A percentile compares a stretch with the other conserved stretches of the same genome.
Evolutionary conservation across 177 flowering plant genomes (phyloP).

Genomic region (Vitis hybrid): DNA sequence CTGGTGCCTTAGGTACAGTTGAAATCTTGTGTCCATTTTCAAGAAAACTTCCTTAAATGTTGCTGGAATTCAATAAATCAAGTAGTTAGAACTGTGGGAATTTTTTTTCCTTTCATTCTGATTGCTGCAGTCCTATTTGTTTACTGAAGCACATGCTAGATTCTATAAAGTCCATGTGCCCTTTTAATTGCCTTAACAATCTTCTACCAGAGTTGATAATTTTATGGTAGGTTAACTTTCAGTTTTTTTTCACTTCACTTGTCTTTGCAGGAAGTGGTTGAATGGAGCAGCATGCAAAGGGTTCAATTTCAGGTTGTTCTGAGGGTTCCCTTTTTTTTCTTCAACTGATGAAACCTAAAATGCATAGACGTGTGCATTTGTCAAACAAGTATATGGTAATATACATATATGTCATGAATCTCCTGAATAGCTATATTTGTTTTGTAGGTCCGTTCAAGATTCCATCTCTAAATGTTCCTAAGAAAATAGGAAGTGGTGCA

Average conservation of each 20-base stretch:
- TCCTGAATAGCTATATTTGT: constrained; percentile 1
- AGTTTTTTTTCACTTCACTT: background rate
- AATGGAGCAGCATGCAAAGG: constrained; percentile 29
- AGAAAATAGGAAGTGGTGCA: constrained; percentile 24
- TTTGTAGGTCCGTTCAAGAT: constrained; percentile 30
- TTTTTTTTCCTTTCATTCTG: too few species aligned
- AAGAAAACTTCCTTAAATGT: too few species aligned
- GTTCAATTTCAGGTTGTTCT: constrained; percentile 18
- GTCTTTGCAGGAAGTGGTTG: constrained; percentile 9
- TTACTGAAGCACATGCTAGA: background rate
- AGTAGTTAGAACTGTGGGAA: too few species aligned
- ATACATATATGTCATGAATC: background rate
- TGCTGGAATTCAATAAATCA: too few species aligned
- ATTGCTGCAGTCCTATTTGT: background rate
- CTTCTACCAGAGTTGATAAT: background rate
- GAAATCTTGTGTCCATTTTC: too few species aligned
- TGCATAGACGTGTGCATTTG: background rate
- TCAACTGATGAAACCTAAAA: constrained; percentile 1
- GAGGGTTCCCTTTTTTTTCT: constrained; percentile 20
- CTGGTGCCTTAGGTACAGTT: too few species aligned
- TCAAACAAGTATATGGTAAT: background rate
- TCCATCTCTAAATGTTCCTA: constrained; percentile 22
- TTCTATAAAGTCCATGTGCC: background rate
- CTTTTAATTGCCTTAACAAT: background rate
- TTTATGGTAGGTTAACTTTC: background rate